Evolutionary conservation across 306 rosid genomes (phyloP).

Genomic region (Prunus davidiana): DNA sequence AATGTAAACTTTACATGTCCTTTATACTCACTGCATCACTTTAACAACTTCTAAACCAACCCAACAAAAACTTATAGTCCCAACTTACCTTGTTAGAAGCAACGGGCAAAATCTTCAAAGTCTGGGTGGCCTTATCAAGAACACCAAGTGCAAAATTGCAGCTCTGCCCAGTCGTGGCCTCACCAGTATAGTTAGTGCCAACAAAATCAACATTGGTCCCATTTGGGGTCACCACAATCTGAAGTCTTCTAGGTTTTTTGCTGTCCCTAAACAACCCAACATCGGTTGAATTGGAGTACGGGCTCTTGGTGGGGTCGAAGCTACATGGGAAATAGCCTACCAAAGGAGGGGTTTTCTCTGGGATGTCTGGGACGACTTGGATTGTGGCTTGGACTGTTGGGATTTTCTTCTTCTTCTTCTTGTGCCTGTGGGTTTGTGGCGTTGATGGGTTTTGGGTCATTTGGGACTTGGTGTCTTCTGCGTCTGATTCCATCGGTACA

Average conservation of each 20-base stretch:
- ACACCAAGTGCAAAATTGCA: constrained; percentile 67
- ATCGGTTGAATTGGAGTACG: constrained; percentile 11
- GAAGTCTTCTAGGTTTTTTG: constrained; percentile 49
- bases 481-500: constrained; percentile 47
- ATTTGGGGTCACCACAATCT: constrained; percentile 67
- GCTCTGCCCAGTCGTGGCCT: constrained; percentile 59
- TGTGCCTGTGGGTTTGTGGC: constrained; percentile 24
- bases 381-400: constrained; percentile 41
- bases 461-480: constrained; percentile 29
- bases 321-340: constrained; percentile 85
- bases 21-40: background rate
- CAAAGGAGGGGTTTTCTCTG: constrained; percentile 50
- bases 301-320: constrained; percentile 42
- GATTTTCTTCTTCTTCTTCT: constrained; percentile 34
- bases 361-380: constrained; percentile 36
- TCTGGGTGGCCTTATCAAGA: constrained; percentile 64
- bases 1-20: background rate
- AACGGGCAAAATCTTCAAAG: constrained; percentile 58
- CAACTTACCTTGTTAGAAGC: constrained; percentile 63
- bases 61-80: background rate
- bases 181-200: constrained; percentile 69
- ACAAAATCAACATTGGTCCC: constrained; percentile 67
- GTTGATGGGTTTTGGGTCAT: background rate
- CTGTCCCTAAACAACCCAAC: constrained; percentile 46
- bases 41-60: background rate